Evolutionary conservation across 1,284 basidiomycete genomes (phyloP).

Genomic region (Puccinia coronata): DNA sequence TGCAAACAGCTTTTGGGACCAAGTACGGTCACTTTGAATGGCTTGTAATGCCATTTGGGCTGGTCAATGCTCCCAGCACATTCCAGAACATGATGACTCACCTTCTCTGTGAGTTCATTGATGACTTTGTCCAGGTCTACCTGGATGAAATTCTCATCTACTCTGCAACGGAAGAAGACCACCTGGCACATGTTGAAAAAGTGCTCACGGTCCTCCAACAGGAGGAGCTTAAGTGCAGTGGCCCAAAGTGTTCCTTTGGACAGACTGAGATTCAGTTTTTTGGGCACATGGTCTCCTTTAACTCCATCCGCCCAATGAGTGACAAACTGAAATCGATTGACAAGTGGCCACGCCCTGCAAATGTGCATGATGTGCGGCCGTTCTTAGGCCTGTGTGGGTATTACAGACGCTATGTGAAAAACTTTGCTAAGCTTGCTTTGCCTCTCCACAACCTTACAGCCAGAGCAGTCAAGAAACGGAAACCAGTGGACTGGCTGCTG

Average conservation of each 20-base stretch:
- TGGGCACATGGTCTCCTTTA: conserved; percentile 58
- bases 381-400: conserved; percentile 62
- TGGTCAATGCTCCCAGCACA: too few relatives aligned
- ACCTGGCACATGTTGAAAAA: neutral
- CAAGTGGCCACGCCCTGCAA: conserved; percentile 60
- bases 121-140: conserved; percentile 37
- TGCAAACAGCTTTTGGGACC: too few relatives aligned
- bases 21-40: too few relatives aligned
- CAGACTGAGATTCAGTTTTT: conserved; percentile 60
- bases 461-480: neutral
- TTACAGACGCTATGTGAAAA: conserved; percentile 61
- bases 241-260: conserved; percentile 47
- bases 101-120: conserved; percentile 26
- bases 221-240: conserved; percentile 34
- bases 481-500: neutral
- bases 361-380: conserved; percentile 57
- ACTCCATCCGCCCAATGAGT: conserved; percentile 60
- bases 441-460: conserved; percentile 54
- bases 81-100: too few relatives aligned
- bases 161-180: too few relatives aligned
- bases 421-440: conserved; percentile 58
- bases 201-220: conserved; percentile 19
- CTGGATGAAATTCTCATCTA: conserved; percentile 47
- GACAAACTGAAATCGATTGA: conserved; percentile 60
- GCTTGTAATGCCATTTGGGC: too few relatives aligned